phyloP scores from a whole-genome alignment of 257 asterid genomes.

The Henckelia pumila region DNA sequence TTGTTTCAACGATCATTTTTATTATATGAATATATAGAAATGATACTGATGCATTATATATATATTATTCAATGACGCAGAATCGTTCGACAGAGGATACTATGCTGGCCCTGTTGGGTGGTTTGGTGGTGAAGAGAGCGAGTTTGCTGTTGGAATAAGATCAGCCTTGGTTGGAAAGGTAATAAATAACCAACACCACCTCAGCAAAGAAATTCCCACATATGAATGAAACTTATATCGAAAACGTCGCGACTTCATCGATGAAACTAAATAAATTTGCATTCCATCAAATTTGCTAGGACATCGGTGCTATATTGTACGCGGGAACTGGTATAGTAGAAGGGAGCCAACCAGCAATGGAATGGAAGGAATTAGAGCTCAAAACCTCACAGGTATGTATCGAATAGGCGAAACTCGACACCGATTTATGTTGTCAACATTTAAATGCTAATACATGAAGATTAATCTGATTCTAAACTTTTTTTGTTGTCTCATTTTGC shows the following conservation, averaged over 20 bases:
- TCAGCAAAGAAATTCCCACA: not conserved
- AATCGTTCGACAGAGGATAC: slow-evolving; percentile 94
- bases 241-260: not conserved
- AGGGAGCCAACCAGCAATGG: slow-evolving; percentile 77
- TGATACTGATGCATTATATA: not conserved
- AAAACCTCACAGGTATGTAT: slow-evolving; percentile 88
- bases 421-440: no score
- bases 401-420: not conserved
- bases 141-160: slow-evolving; percentile 97
- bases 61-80: slow-evolving; percentile 36
- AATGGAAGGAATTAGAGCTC: slow-evolving; percentile 95
- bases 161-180: slow-evolving; percentile 94
- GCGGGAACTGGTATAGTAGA: slow-evolving; percentile 97
- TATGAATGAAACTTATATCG: not conserved
- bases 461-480: no score
- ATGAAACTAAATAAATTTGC: slow-evolving; percentile 20
- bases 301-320: slow-evolving; percentile 71
- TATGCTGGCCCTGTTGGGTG: slow-evolving; percentile 99
- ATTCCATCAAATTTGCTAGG: slow-evolving; percentile 40
- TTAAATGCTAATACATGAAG: no score
- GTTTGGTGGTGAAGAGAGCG: slow-evolving; percentile 96
- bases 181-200: no score
- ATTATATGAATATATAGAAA: not conserved
- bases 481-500: no score
- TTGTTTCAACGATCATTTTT: not conserved